Evolutionary conservation across 352 stramenopile genomes (phyloP), one percentile per base, ranked within the genome.

Genomic region (Globisporangium polare): DNA sequence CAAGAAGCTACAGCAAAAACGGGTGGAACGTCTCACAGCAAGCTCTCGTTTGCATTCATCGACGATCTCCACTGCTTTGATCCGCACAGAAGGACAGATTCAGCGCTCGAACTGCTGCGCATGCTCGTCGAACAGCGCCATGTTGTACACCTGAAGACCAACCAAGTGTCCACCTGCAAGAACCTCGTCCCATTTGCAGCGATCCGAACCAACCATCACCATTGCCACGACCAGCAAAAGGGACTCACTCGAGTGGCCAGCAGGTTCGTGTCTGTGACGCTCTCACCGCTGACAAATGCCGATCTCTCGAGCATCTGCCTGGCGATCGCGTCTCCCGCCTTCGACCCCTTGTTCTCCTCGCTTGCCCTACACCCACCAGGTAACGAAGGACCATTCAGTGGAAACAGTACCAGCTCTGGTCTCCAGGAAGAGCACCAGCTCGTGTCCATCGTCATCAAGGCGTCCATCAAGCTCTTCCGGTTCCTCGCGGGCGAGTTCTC

Each of bases 61-160:
- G 81, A 90, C n/a, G 81, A 90, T 43, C 59, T 90, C 1, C 77
- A 90, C 9, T 80, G 68, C 31, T 43, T 81, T 26, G 51, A 78
- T 20, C 4, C 54, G 0, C 15, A 58, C 4, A 22, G 27, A 5
- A 52, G 20, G 2, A 76, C 71, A 47, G 62, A 86, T 46, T 77
- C 69, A 1, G 63, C 74, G 3, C 12, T 78, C 7, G 81, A 90
- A 63, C 27, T 89, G 5, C 31, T 88, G 1, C 79, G 81, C 9
- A 72, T 75, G 59, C 35, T 90, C 3, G 26, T 73, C 0, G 72
- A 86, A n/a, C 66, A 79, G 22, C 61, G 71, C 0, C 65, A 75
- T 5, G 53, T 80, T 3, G 65, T 88, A 1, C 73, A 89, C 49
- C 71, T 71, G 5, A 66, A 33, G 6, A 62, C 60, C 0, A 78